phyloP scores from a whole-genome alignment of 1,284 basidiomycete genomes.

The Apiotrichum gracile region DNA sequence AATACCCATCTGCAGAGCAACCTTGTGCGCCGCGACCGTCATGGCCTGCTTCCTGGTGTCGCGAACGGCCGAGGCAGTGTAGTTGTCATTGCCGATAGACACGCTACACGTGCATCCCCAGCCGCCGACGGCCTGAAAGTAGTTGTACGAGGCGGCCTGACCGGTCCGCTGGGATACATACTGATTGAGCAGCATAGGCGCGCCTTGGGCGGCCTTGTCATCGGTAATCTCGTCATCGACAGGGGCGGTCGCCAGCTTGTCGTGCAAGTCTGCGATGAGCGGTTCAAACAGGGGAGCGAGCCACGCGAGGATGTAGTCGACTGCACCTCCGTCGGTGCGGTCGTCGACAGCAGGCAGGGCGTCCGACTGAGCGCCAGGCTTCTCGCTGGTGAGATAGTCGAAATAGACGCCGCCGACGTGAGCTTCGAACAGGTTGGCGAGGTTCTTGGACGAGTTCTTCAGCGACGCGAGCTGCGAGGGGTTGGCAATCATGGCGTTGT shows the following conservation, averaged over 20 bases:
- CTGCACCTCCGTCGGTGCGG: constrained; percentile 26
- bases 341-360: neutral
- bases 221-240: neutral
- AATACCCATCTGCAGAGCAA: no score
- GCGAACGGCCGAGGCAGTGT: neutral
- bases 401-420: constrained; percentile 35
- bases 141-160: constrained; percentile 1
- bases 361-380: neutral
- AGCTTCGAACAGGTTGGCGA: constrained; percentile 34
- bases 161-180: neutral
- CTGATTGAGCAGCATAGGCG: neutral
- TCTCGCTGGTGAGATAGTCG: constrained; percentile 18
- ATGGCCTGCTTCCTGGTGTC: no score
- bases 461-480: constrained; percentile 9
- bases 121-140: neutral
- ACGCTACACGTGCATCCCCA: constrained; percentile 3
- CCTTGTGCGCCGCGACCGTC: no score
- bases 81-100: neutral
- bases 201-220: neutral
- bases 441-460: constrained; percentile 14
- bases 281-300: constrained; percentile 32
- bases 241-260: constrained; percentile 13
- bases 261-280: constrained; percentile 20
- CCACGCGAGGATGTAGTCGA: constrained; percentile 28
- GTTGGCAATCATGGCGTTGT: constrained; percentile 18